These are phyloP conservation scores for Paramecium caudatum DNA, from an alignment of 73 alveolate species.

Conservation along the genomic window DNA sequence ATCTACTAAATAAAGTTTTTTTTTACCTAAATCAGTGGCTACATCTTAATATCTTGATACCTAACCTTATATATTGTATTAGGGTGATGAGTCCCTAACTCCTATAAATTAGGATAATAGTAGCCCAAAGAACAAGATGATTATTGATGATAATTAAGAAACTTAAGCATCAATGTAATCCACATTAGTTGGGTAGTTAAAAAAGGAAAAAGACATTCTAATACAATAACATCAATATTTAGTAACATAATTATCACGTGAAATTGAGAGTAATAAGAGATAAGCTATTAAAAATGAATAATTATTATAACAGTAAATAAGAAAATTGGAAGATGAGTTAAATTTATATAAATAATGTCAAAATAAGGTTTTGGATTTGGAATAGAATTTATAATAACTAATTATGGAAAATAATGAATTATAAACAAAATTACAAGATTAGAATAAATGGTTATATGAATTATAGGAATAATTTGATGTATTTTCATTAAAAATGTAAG, in stretches of 20 bases:
- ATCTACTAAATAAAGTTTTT: slow-evolving; percentile 4
- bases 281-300: neutral
- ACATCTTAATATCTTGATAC: slow-evolving; percentile 15
- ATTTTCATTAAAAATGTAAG: neutral
- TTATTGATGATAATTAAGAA: neutral
- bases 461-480: slow-evolving; percentile 14
- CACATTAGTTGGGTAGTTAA: neutral
- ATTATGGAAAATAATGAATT: slow-evolving; percentile 39
- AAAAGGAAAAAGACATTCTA: slow-evolving; percentile 37
- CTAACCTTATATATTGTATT: neutral
- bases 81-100: neutral
- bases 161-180: neutral
- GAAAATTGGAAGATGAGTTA: slow-evolving; percentile 25
- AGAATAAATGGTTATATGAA: slow-evolving; percentile 1
- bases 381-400: neutral
- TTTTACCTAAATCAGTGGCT: slow-evolving; percentile 19
- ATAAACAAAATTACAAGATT: neutral
- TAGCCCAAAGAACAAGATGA: neutral
- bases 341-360: neutral
- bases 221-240: slow-evolving; percentile 8
- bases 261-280: slow-evolving; percentile 14
- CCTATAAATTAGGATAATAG: neutral
- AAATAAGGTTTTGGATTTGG: neutral
- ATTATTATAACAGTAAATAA: slow-evolving; percentile 36
- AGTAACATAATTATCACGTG: slow-evolving; percentile 6